A percentile compares a stretch with the other conserved stretches of the same genome.
Conservation (phyloP, 176 grass and related monocot species). For the Bonia amplexicaulis region DNA sequence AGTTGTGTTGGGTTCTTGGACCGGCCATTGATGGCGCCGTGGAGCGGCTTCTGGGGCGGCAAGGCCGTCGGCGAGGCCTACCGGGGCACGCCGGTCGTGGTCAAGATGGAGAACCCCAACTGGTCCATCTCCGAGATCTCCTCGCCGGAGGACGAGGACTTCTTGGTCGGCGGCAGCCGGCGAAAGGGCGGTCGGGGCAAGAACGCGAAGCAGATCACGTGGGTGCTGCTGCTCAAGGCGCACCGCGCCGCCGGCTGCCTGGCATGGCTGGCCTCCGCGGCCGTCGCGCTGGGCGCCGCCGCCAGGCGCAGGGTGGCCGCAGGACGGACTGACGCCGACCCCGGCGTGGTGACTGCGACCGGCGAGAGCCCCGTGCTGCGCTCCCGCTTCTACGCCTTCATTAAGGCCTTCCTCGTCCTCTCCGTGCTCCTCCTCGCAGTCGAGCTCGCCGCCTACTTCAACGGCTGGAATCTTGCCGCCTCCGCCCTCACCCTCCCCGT, state of each 20-base stretch:
- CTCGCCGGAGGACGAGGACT: constrained; percentile 63
- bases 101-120: constrained; percentile 99
- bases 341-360: constrained; percentile 8
- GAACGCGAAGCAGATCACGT: constrained; percentile 98
- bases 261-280: constrained; percentile 60
- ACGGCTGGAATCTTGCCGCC: constrained; percentile 64
- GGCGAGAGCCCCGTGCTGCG: constrained; percentile 78
- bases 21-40: constrained; percentile 66
- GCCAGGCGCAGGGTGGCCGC: constrained; percentile 60
- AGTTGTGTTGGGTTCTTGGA: constrained; percentile 25
- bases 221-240: constrained; percentile 96
- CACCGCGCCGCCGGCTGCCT: constrained; percentile 88
- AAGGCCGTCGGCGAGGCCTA: constrained; percentile 58
- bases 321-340: constrained; percentile 71
- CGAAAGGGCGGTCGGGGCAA: constrained; percentile 60
- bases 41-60: constrained; percentile 59
- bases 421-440: constrained; percentile 66
- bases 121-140: constrained; percentile 98
- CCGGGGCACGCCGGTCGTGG: constrained; percentile 95
- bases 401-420: constrained; percentile 74
- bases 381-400: constrained; percentile 69
- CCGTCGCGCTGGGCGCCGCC: constrained; percentile 52
- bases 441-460: constrained; percentile 65
- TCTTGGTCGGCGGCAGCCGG: constrained; percentile 24
- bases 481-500: constrained; percentile 44